A percentile compares a stretch with the other conserved stretches of the same genome.
Conservation (phyloP, 805 yeast genomes). For the Nakazawaea populi region DNA sequence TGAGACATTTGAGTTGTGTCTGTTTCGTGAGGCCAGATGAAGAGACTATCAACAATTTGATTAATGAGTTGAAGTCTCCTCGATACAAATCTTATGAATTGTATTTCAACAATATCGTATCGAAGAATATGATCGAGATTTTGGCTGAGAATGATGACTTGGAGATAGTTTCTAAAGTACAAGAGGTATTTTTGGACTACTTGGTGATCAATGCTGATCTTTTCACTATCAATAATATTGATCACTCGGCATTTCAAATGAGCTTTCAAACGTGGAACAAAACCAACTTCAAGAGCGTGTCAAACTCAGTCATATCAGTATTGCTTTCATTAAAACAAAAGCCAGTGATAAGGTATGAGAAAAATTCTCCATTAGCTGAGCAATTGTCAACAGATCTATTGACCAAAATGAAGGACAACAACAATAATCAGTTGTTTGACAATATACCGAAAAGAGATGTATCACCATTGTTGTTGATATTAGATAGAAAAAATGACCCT, state of each 20-base stretch:
- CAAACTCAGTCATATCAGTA: constrained; percentile 44
- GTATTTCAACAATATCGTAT: constrained; percentile 69
- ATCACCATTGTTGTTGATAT: constrained; percentile 65
- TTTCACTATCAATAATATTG: constrained; percentile 36
- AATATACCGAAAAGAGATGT: constrained; percentile 54
- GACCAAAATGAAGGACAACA: constrained; percentile 48
- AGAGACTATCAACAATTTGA: constrained; percentile 52
- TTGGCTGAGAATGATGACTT: constrained; percentile 87
- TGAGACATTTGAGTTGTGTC: constrained; percentile 78
- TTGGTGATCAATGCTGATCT: constrained; percentile 66
- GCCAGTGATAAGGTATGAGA: constrained; percentile 77
- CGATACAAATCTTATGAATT: constrained; percentile 75
- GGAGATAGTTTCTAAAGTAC: constrained; percentile 70
- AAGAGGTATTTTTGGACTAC: constrained; percentile 84
- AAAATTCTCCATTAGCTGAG: constrained; percentile 56
- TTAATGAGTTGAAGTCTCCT: constrained; percentile 69
- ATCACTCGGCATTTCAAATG: constrained; percentile 16
- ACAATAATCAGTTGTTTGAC: constrained; percentile 62
- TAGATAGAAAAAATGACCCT: constrained; percentile 89
- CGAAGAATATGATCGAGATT: constrained; percentile 75
- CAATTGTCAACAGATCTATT: constrained; percentile 64
- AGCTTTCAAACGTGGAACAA: constrained; percentile 40
- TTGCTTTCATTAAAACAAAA: constrained; percentile 68
- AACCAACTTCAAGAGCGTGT: constrained; percentile 33
- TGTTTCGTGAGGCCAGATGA: constrained; percentile 72